Evolutionary conservation across 2,329 filamentous ascomycete species (phyloP).

Genomic region (Huntiella bhutanensis): DNA sequence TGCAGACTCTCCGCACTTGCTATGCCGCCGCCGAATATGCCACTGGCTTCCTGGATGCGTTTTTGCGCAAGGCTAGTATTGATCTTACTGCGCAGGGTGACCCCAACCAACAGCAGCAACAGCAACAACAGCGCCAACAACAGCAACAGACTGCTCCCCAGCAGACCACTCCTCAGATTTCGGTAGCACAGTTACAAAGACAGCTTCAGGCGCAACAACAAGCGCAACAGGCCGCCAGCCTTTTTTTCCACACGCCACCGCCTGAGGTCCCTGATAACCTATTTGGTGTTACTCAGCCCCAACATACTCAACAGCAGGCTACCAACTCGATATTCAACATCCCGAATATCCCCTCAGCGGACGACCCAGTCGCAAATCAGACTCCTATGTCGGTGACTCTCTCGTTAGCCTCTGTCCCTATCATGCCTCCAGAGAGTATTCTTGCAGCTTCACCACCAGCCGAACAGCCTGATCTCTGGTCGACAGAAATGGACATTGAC

Average conservation of each 20-base stretch:
- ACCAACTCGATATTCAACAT: neutral
- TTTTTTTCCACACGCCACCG: slow-evolving; percentile 31
- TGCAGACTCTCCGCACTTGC: slow-evolving; percentile 70
- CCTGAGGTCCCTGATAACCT: slow-evolving; percentile 21
- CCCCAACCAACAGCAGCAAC: neutral
- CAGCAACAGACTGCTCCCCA: neutral
- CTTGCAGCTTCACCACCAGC: slow-evolving; percentile 23
- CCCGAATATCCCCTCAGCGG: neutral
- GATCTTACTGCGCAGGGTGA: slow-evolving; percentile 32
- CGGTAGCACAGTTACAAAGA: slow-evolving; percentile 20
- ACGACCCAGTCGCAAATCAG: neutral
- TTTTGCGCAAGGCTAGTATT: slow-evolving; percentile 71
- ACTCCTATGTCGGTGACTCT: neutral
- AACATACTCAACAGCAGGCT: neutral
- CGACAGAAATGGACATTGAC: slow-evolving; percentile 22
- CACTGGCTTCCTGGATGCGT: slow-evolving; percentile 84
- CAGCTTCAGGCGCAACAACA: slow-evolving; percentile 14
- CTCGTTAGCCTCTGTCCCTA: neutral
- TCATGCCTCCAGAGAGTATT: slow-evolving; percentile 4
- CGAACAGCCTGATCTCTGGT: slow-evolving; percentile 22
- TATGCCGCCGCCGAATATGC: slow-evolving; percentile 92
- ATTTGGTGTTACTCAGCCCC: neutral
- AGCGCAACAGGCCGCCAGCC: slow-evolving; percentile 12
- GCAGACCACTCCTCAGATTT: slow-evolving; percentile 9
- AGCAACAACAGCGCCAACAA: neutral